Base-by-base conservation (phyloP, 805 yeast species). In the Kluyveromyces aestuarii region DNA sequence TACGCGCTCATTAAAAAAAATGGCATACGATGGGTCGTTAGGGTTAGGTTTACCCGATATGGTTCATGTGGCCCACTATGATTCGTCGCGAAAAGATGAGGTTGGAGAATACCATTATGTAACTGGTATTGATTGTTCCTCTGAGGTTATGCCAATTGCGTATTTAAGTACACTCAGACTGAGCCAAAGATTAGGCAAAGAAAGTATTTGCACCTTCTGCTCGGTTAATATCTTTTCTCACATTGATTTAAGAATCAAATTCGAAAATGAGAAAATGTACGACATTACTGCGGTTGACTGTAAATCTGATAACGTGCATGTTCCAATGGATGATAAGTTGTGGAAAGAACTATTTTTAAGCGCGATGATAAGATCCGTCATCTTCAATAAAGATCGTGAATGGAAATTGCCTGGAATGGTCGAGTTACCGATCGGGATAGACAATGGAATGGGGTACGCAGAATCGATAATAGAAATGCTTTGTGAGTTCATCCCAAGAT, bases 41-140 rank as follows among this genome's bases (percentile, higher is more conserved):
- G 81, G 81, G n/a, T 59, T 83, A 19, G 95, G 95, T 0, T 87
- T 89, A 2, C 84, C 89, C 2, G 95, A 86, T 64, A 68, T 85
- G 49, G 79, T 58, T 44, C 58, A 74, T 55, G 54, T 72, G n/a
- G 66, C 76, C n/a, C 61, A 65, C 33, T 68, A 68, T 48, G 73
- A 76, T 42, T 70, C 69, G 48, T 66, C 72, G 42, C 62, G 69
- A 17, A 67, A 64, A 6, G 72, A 73, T 48, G 83, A 79, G 50
- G 66, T 69, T 13, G 79, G 83, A 1, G 72, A 71, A 45, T 77
- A 74, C 47, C 79, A 75, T 51, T 72, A 68, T 52, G 60, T 72
- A 27, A 69, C 72, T 1, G 81, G 82, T 4, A 55, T 77, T 19
- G 77, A 75, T 53, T 61, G 71, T 1, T 71, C 78, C 0, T 70